Base-by-base conservation (phyloP, 192 early-diverging fungal genomes). In the Lunasporangiospora selenospora region DNA sequence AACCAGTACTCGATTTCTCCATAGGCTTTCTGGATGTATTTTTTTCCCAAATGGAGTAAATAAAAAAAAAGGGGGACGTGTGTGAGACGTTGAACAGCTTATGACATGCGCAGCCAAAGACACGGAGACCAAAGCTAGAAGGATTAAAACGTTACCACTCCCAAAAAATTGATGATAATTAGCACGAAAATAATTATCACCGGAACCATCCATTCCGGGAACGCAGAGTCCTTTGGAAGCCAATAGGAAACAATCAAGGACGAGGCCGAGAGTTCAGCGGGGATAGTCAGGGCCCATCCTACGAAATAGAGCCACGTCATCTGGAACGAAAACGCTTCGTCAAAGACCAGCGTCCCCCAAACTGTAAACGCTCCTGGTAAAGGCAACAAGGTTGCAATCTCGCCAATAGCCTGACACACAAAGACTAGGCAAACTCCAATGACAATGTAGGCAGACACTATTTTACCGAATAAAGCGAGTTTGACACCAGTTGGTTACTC, bases 1-100 rank as follows among this genome's bases (percentile, higher is more conserved):
- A 97, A 84, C 88, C 87, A 89, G 57, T 92, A 96, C 76, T 96
- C 94, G 6, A 84, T 76, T 64, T 96, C 94, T 53, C 88, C 90
- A 59, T 83, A 92, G 6, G 76, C 80, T 49, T 67, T 54, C 41
- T 88, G n/a, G n/a, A n/a, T n/a, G n/a, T n/a, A n/a, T n/a, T n/a
- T n/a, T n/a, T n/a, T n/a, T n/a, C n/a, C n/a, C n/a, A n/a, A n/a
- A n/a, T n/a, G n/a, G n/a, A n/a, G n/a, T n/a, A n/a, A 81, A 34
- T 80, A 81, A 40, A 85, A 44, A 27, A 83, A 27, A 58, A 87
- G 1, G 31, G 18, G 18, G 11, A 27, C 31, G n/a, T 51, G 30
- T 33, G 49, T 33, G n/a, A 24, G 0, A 21, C 2, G 23, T 3
- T 7, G 38, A 6, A 32, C 31, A 16, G 23, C 9, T 34, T 2